phyloP scores from a whole-genome alignment of 345 rosid genomes.

The Aquilaria yunnanensis region DNA sequence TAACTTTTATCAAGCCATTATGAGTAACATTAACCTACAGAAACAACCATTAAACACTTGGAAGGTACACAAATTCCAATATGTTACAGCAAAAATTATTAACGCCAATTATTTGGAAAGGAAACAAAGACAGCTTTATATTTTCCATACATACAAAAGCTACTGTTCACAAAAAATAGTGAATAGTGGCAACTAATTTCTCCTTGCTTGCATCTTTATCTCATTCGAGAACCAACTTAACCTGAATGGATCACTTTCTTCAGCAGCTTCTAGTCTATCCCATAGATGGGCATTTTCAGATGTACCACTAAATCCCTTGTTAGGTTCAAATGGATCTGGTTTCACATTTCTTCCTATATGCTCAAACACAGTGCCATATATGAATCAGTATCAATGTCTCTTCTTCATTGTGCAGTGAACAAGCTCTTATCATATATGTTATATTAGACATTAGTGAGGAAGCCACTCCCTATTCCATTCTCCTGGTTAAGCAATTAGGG shows the following conservation, averaged over 20 bases:
- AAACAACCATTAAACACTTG: too few species aligned
- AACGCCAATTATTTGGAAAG: too few species aligned
- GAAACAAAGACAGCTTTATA: too few species aligned
- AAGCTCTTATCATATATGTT: conserved; percentile 84
- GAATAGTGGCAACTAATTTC: too few species aligned
- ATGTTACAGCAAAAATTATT: too few species aligned
- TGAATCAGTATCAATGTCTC: conserved; percentile 68
- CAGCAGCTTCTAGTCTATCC: conserved; percentile 62
- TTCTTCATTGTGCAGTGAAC: conserved; percentile 85
- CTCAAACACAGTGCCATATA: conserved; percentile 75
- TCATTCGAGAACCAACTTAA: conserved; percentile 74
- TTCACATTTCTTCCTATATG: conserved; percentile 74
- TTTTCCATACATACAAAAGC: too few species aligned
- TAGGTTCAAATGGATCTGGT: conserved; percentile 85
- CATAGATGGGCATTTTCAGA: conserved; percentile 64
- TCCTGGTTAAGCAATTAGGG: conserved; percentile 90
- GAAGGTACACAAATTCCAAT: too few species aligned
- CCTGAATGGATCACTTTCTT: conserved; percentile 91
- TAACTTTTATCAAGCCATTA: too few species aligned
- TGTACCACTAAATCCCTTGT: conserved; percentile 67
- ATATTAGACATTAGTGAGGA: conserved; percentile 85
- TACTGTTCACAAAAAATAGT: too few species aligned
- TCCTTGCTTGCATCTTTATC: conserved; percentile 34
- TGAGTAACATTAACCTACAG: too few species aligned
- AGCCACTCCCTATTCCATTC: conserved; percentile 97